phyloP scores from a whole-genome alignment of 1,284 basidiomycete species.

The Apiotrichum laibachii region DNA sequence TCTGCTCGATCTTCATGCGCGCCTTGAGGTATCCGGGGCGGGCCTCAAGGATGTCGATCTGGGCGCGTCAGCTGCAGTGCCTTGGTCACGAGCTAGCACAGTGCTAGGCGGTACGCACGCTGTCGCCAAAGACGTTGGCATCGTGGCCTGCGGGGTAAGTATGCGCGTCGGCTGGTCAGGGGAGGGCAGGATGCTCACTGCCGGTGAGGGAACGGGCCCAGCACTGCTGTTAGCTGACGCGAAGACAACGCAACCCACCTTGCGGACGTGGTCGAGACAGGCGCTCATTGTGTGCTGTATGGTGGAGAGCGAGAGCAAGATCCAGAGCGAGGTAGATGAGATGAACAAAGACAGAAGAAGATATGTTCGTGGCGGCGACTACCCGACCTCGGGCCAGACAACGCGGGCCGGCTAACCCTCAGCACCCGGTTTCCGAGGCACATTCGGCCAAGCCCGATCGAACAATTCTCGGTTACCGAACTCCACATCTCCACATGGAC shows the following conservation, averaged over 20 bases:
- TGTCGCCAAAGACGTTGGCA: conserved; percentile 6
- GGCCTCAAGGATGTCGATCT: conserved; percentile 19
- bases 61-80: background rate
- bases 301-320: background rate
- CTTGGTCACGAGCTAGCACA: background rate
- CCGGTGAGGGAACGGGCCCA: background rate
- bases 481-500: too few species aligned
- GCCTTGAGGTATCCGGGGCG: conserved; percentile 13
- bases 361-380: too few species aligned
- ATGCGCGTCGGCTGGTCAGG: background rate
- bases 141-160: conserved; percentile 10
- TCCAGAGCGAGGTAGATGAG: too few species aligned
- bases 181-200: background rate
- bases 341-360: too few species aligned
- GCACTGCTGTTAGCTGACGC: background rate
- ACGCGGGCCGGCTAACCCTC: too few species aligned
- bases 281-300: conserved; percentile 10
- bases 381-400: too few species aligned
- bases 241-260: conserved; percentile 6
- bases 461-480: too few species aligned
- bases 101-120: background rate
- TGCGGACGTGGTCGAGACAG: conserved; percentile 14
- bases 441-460: too few species aligned
- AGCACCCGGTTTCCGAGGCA: too few species aligned
- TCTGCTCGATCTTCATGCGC: conserved; percentile 8